Evolutionary conservation across 202 grass and related monocot species (phyloP).

Genomic region (Schoenoplectus tabernaemontani): DNA sequence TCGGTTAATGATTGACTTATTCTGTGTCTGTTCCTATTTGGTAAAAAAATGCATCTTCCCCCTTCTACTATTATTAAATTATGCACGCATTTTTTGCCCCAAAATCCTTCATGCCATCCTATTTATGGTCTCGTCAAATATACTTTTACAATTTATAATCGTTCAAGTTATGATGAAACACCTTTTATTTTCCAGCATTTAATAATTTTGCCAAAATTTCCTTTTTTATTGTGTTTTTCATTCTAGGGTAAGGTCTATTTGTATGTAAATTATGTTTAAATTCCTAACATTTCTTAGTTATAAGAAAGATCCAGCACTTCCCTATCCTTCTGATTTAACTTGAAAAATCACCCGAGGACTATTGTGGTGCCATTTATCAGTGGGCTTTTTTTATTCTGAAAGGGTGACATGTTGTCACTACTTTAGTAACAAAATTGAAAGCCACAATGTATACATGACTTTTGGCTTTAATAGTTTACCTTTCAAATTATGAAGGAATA

Average conservation of each 20-base stretch:
- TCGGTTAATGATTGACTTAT: background rate
- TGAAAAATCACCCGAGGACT: background rate
- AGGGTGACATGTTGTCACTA: background rate
- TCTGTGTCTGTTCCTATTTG: background rate
- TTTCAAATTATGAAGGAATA: background rate
- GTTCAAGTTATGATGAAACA: background rate
- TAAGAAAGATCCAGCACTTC: background rate
- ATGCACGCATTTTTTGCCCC: background rate
- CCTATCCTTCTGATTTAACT: background rate
- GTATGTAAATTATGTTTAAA: background rate
- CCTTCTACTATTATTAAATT: constrained; percentile 11
- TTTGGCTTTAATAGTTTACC: background rate
- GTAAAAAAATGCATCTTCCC: background rate
- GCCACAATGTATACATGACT: background rate
- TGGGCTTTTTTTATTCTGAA: background rate
- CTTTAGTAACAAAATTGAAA: background rate
- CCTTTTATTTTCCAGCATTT: background rate
- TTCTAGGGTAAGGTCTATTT: background rate
- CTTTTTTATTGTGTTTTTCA: background rate
- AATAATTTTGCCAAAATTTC: background rate
- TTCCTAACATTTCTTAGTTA: background rate
- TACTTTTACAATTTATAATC: background rate
- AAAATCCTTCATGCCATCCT: background rate
- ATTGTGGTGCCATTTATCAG: background rate
- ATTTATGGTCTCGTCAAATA: background rate